These are phyloP conservation scores for Calonectria hongkongensis DNA, from an alignment of 2,329 filamentous ascomycete species.

Conservation along the genomic window DNA sequence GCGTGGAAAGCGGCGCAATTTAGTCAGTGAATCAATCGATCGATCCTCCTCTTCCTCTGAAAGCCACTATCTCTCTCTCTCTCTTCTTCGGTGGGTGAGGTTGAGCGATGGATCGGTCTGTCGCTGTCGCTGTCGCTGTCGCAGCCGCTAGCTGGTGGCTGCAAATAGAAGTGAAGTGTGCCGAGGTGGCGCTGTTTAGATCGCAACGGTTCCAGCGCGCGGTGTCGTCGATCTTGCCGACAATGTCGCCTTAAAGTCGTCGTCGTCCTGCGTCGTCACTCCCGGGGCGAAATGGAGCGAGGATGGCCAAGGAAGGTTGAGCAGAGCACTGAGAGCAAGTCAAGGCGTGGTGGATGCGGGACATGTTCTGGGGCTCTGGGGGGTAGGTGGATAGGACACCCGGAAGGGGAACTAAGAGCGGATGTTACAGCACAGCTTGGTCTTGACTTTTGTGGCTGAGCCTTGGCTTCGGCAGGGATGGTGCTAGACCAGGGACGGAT, in stretches of 20 bases:
- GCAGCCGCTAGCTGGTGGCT: conserved; percentile 13
- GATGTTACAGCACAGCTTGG: conserved; percentile 26
- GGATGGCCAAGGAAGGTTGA: conserved; percentile 34
- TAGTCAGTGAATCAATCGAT: conserved; percentile 18
- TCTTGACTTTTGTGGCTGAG: conserved; percentile 47
- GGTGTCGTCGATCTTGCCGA: conserved; percentile 34
- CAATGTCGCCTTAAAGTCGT: conserved; percentile 33
- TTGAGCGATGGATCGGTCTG: conserved; percentile 5
- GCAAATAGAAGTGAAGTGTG: conserved; percentile 15
- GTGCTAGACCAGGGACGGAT: conserved; percentile 46
- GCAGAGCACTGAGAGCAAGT: conserved; percentile 15
- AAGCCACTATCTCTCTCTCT: neutral
- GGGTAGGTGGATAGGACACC: conserved; percentile 26
- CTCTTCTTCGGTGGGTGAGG: conserved; percentile 2
- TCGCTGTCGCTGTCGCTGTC: conserved; percentile 17
- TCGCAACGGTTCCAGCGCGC: conserved; percentile 37
- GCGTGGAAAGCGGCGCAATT: conserved; percentile 2
- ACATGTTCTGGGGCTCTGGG: conserved; percentile 26
- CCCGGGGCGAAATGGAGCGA: conserved; percentile 28
- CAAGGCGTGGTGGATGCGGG: conserved; percentile 27
- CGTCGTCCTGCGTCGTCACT: conserved; percentile 37
- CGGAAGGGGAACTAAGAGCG: conserved; percentile 31
- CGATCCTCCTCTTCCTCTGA: conserved; percentile 25
- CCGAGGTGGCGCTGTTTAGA: conserved; percentile 9
- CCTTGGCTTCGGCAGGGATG: conserved; percentile 39